Conservation (phyloP, 352 stramenopile genomes). For the Globisporangium uncinulatum region DNA sequence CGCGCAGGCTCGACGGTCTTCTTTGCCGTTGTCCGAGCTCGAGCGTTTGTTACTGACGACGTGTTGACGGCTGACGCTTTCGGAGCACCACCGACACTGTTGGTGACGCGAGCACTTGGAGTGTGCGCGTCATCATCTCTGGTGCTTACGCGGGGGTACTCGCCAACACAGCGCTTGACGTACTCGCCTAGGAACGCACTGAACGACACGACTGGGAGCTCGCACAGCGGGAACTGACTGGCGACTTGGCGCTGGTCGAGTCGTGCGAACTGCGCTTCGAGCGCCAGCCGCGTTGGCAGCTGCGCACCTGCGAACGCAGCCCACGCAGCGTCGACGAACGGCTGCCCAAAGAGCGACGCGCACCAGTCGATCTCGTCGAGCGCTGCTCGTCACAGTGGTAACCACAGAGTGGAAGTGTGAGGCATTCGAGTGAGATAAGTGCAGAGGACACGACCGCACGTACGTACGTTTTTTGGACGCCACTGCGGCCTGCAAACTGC, state of each 20-base stretch:
- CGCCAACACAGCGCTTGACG: slow-evolving; percentile 33
- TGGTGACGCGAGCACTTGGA: neutral
- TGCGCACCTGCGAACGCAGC: slow-evolving; percentile 31
- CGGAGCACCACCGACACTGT: neutral
- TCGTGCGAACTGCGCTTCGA: slow-evolving; percentile 32
- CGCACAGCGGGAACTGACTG: slow-evolving; percentile 19
- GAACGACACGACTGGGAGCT: slow-evolving; percentile 45
- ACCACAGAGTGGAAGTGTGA: no score
- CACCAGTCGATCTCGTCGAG: slow-evolving; percentile 63
- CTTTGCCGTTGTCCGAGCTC: neutral
- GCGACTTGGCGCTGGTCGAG: slow-evolving; percentile 46
- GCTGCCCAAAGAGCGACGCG: slow-evolving; percentile 46
- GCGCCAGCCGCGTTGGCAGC: slow-evolving; percentile 19
- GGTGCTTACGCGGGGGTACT: slow-evolving; percentile 6
- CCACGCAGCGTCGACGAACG: slow-evolving; percentile 56
- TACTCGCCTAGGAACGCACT: slow-evolving; percentile 54
- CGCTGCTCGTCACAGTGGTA: neutral
- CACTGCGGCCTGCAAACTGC: neutral
- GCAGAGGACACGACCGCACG: no score
- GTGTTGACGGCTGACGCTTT: neutral
- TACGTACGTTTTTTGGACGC: slow-evolving; percentile 6
- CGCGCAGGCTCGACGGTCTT: neutral
- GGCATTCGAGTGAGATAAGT: no score
- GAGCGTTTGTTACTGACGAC: no score
- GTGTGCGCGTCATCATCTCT: neutral